Evolutionary conservation across 345 rosid genomes (phyloP).

Genomic region (Sonneratia caseolaris): DNA sequence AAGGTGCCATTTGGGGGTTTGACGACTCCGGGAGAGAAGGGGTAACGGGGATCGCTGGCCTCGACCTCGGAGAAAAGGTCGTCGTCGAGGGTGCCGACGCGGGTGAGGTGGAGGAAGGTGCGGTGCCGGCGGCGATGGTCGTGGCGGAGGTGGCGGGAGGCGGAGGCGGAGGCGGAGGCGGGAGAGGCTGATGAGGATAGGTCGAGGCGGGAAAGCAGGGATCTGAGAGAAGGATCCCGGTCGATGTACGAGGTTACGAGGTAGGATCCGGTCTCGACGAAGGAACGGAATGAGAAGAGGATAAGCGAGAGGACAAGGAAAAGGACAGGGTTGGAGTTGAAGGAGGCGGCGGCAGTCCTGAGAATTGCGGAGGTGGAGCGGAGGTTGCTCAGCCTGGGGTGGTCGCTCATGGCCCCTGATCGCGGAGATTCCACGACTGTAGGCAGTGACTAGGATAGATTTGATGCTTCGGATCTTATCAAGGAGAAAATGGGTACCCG

Average conservation of each 20-base stretch:
- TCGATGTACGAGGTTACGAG: slow-evolving; percentile 69
- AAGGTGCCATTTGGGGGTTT: slow-evolving; percentile 42
- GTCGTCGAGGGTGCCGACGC: slow-evolving; percentile 71
- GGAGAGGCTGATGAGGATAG: slow-evolving; percentile 25
- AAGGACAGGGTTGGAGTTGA: slow-evolving; percentile 40
- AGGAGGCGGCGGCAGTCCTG: slow-evolving; percentile 33
- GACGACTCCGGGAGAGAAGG: slow-evolving; percentile 22
- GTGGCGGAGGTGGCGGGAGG: slow-evolving; percentile 14
- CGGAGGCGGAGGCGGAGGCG: slow-evolving; percentile 16
- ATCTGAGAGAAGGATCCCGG: slow-evolving; percentile 66
- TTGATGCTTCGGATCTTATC: no score
- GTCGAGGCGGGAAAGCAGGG: slow-evolving; percentile 78
- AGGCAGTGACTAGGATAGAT: no score
- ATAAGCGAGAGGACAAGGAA: slow-evolving; percentile 61
- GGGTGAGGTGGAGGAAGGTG: slow-evolving; percentile 77
- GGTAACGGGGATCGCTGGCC: slow-evolving; percentile 36
- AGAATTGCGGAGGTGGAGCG: slow-evolving; percentile 56
- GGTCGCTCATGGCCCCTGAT: slow-evolving; percentile 46
- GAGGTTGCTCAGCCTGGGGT: slow-evolving; percentile 44
- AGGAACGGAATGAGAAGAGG: slow-evolving; percentile 69
- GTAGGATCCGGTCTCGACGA: slow-evolving; percentile 63
- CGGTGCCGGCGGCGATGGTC: slow-evolving; percentile 40
- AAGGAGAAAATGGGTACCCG: no score
- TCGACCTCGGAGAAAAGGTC: slow-evolving; percentile 79
- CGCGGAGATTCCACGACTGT: no score